Percentiles rank a stretch among this genome's conserved stretches.
These are phyloP conservation scores for Raddia guianensis DNA, from an alignment of 176 grass and related monocot species.

Conservation along the genomic window DNA sequence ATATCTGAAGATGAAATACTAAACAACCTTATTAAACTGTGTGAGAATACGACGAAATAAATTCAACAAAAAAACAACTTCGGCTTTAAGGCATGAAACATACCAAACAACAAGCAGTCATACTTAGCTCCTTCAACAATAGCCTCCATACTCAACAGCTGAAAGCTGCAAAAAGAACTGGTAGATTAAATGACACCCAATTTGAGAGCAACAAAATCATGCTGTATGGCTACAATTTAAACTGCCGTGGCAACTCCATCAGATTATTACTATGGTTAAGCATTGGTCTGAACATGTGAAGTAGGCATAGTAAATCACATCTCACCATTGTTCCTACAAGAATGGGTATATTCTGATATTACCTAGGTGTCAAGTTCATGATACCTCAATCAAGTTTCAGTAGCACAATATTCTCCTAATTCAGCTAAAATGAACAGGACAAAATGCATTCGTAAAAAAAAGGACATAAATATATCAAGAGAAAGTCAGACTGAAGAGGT, in stretches of 20 bases:
- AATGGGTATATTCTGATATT: constrained; percentile 30
- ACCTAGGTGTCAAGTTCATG: constrained; percentile 8
- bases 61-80: background rate
- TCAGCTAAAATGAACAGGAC: constrained; percentile 6
- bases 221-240: constrained; percentile 2
- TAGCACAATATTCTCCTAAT: background rate
- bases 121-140: constrained; percentile 51
- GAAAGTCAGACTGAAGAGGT: background rate
- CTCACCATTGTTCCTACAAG: constrained; percentile 13
- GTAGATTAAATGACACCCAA: background rate
- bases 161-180: constrained; percentile 14
- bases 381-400: constrained; percentile 11
- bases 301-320: background rate
- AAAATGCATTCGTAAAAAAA: background rate
- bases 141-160: constrained; percentile 41
- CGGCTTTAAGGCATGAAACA: background rate
- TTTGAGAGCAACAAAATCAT: background rate
- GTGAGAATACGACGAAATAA: constrained; percentile 5
- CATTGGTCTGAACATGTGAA: constrained; percentile 2
- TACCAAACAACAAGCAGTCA: constrained; percentile 80
- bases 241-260: background rate
- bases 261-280: constrained; percentile 1
- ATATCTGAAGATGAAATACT: constrained; percentile 58
- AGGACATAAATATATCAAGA: background rate
- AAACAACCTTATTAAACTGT: background rate